Percentiles rank a stretch among this genome's conserved stretches.
phyloP scores from a whole-genome alignment of 2,329 filamentous ascomycete genomes.

The Chrysosporium keratinophilum region DNA sequence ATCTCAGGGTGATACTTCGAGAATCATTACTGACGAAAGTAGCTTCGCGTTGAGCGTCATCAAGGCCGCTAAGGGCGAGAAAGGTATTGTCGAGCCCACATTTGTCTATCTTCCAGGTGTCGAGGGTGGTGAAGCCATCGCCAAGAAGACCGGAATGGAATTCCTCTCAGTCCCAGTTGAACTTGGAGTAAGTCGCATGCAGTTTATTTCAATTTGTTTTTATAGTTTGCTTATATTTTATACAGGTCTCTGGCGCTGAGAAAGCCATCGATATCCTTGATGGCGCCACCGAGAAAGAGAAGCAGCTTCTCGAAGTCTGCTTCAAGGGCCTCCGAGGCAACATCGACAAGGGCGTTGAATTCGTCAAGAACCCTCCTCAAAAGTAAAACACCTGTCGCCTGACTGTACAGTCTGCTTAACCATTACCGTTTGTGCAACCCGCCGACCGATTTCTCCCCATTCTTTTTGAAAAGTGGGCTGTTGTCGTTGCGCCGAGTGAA shows the following conservation, averaged over 20 bases:
- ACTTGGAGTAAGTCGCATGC: slow-evolving; percentile 64
- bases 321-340: slow-evolving; percentile 77
- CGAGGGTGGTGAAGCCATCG: slow-evolving; percentile 72
- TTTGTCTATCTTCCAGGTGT: slow-evolving; percentile 93
- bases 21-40: slow-evolving; percentile 9
- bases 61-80: slow-evolving; percentile 77
- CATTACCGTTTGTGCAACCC: slow-evolving; percentile 12
- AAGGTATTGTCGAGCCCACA: slow-evolving; percentile 86
- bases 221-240: slow-evolving; percentile 22
- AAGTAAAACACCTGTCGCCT: slow-evolving; percentile 50
- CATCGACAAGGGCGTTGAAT: slow-evolving; percentile 86
- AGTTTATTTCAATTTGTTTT: slow-evolving; percentile 9
- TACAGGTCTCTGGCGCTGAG: slow-evolving; percentile 68
- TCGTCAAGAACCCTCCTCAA: slow-evolving; percentile 76
- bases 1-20: slow-evolving; percentile 7
- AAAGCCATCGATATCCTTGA: slow-evolving; percentile 73
- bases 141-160: slow-evolving; percentile 71
- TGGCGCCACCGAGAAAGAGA: slow-evolving; percentile 73
- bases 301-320: slow-evolving; percentile 68
- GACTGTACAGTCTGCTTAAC: slow-evolving; percentile 6
- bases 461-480: background rate
- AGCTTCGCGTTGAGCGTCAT: slow-evolving; percentile 89
- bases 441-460: background rate
- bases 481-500: slow-evolving; percentile 9
- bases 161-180: slow-evolving; percentile 96